Evolutionary conservation across 306 rosid genomes (phyloP), one percentile per base, ranked within the genome.

Genomic region (Begonia peltatifolia): DNA sequence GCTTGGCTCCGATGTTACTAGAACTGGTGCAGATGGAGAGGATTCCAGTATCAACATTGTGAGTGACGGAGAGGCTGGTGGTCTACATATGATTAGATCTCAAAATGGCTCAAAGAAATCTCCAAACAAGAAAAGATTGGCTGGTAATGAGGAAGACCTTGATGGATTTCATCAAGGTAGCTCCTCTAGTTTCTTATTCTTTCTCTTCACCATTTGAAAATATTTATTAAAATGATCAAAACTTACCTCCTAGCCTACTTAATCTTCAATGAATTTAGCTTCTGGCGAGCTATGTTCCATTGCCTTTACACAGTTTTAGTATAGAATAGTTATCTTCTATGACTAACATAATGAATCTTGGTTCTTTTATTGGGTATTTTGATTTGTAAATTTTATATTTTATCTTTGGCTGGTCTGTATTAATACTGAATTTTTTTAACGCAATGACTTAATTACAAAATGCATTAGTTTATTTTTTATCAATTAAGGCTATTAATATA

Each of bases 1-100:
- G 63, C 93, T 86, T 74, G 81, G 67, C 58, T 71, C 76, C 2
- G 92, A 86, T 69, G 65, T 79, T 54, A 46, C 75, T 73, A 76
- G 67, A 71, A 63, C 52, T 68, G 76, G 70, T 69, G 79, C 64
- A 57, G 77, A 70, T 54, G 99, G 78, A 73, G 96, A 92, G 76
- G 96, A 86, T 65, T 73, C 74, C 14, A 77, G 82, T 63, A 75
- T 86, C 49, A 82, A 92, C 75, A 72, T 92, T 63, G 63, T 86
- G 11, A 74, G 94, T 62, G 86, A 86, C 58, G 93, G 81, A 52
- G 99, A 86, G 64, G 69, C 73, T n/a, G 54, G 56, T 55, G 75
- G 77, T 53, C 72, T 59, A 52, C 82, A 63, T 67, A 55, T 65
- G 14, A 67, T 48, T 47, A 62, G 59, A 62, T 69, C 73, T 67